phyloP scores from a whole-genome alignment of 169 alveolate species.

The Ichthyophthirius multifiliis region DNA sequence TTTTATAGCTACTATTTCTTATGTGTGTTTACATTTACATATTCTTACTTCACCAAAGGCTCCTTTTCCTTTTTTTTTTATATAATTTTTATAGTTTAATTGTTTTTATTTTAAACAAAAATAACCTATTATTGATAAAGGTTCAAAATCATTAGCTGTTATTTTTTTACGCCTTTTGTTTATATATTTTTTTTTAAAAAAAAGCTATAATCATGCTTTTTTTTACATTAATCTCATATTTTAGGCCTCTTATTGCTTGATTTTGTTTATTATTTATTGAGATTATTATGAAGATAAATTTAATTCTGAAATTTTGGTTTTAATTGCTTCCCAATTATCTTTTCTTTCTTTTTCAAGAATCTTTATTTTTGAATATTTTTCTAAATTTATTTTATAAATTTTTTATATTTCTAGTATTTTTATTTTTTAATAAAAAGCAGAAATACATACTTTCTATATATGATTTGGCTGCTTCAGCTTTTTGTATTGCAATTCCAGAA shows the following conservation, averaged over 20 bases:
- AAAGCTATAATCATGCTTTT: background rate
- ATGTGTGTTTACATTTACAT: conserved; percentile 59
- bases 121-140: conserved; percentile 47
- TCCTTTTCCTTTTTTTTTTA: conserved; percentile 66
- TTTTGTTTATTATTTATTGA: conserved; percentile 44
- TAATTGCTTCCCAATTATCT: conserved; percentile 65
- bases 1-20: conserved; percentile 80
- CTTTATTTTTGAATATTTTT: conserved; percentile 49
- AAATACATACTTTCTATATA: conserved; percentile 57
- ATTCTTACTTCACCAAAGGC: conserved; percentile 85
- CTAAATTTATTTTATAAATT: background rate
- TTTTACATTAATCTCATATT: conserved; percentile 40
- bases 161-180: conserved; percentile 61
- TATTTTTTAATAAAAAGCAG: background rate
- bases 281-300: conserved; percentile 38
- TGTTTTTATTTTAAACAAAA: background rate
- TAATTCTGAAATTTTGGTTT: conserved; percentile 52
- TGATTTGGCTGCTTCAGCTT: conserved; percentile 65
- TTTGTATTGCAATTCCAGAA: too few relatives aligned
- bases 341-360: conserved; percentile 60
- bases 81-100: background rate
- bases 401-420: too few relatives aligned
- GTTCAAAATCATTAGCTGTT: conserved; percentile 70
- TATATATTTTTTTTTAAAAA: background rate
- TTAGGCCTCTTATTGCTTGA: conserved; percentile 63